Evolutionary conservation across 1,139 yeast genomes (phyloP).

Genomic region (Debaryomycetaceae sp.): DNA sequence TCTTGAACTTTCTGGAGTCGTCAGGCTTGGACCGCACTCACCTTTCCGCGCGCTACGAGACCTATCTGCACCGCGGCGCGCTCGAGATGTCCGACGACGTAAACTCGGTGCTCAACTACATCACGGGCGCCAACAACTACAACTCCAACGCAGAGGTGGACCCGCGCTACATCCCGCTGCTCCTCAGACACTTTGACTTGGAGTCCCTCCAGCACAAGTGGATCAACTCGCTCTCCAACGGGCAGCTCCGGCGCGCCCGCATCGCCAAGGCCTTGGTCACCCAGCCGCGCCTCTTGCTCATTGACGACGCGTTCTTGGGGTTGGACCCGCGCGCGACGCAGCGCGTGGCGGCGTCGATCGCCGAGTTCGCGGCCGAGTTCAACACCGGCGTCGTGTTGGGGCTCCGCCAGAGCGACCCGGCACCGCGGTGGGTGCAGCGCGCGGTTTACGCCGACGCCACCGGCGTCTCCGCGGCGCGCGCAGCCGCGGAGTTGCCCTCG

Average conservation of each 20-base stretch:
- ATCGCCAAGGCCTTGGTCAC: constrained; percentile 69
- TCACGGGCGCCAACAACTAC: constrained; percentile 47
- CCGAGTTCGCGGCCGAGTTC: constrained; percentile 21
- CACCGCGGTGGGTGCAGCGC: constrained; percentile 79
- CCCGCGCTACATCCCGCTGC: constrained; percentile 27
- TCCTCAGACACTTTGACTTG: constrained; percentile 52
- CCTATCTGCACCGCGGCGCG: constrained; percentile 54
- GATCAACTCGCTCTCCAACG: constrained; percentile 87
- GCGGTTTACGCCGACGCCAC: constrained; percentile 32
- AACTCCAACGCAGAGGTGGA: constrained; percentile 25
- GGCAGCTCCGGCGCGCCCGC: constrained; percentile 88
- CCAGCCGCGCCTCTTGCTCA: constrained; percentile 60
- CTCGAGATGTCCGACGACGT: constrained; percentile 65
- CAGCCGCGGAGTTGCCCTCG: not conserved
- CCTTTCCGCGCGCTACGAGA: constrained; percentile 84
- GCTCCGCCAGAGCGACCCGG: constrained; percentile 64
- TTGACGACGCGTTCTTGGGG: constrained; percentile 92
- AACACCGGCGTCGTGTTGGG: constrained; percentile 56
- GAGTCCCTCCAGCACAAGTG: constrained; percentile 60
- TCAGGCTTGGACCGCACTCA: constrained; percentile 64
- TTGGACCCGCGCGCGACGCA: constrained; percentile 72
- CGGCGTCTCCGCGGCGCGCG: constrained; percentile 1
- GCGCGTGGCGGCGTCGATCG: constrained; percentile 48
- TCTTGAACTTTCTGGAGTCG: constrained; percentile 59
- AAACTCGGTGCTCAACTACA: constrained; percentile 61